Evolutionary conservation across 257 asterid species (phyloP).

Genomic region (Rehmannia glutinosa): DNA sequence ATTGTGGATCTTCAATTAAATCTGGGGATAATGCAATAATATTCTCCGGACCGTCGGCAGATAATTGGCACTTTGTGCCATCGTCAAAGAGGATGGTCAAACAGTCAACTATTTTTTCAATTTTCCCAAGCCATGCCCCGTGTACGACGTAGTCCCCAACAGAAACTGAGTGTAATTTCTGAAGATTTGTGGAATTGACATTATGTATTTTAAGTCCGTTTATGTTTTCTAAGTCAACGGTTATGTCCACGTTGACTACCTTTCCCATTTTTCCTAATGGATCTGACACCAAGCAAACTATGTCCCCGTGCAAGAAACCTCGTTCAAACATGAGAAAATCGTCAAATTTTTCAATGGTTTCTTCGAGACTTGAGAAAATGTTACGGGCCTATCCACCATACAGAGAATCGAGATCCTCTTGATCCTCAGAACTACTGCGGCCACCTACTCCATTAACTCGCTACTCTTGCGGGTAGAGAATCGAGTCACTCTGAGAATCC

Average conservation of each 20-base stretch:
- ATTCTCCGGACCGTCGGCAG: conserved; percentile 45
- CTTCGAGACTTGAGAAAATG: conserved; percentile 83
- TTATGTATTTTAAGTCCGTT: conserved; percentile 47
- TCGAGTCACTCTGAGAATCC: too few species aligned
- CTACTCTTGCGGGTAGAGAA: too few species aligned
- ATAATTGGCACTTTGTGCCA: conserved; percentile 50
- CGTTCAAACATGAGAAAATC: conserved; percentile 89
- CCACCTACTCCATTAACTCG: too few species aligned
- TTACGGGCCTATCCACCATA: conserved; percentile 71
- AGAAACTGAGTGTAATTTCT: conserved; percentile 52
- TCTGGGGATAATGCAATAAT: conserved; percentile 58
- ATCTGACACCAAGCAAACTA: conserved; percentile 64
- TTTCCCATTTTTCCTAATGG: conserved; percentile 77
- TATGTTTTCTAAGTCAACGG: conserved; percentile 68
- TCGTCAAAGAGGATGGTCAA: conserved; percentile 62
- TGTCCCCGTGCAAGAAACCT: conserved; percentile 57
- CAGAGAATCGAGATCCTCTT: conserved; percentile 66
- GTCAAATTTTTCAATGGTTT: conserved; percentile 68
- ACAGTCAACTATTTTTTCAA: conserved; percentile 56
- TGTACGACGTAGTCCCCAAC: conserved; percentile 57
- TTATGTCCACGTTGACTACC: conserved; percentile 54
- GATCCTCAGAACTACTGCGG: conserved; percentile 83
- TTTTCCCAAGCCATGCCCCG: conserved; percentile 95
- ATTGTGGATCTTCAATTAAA: conserved; percentile 65
- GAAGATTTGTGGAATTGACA: conserved; percentile 42